A percentile compares a stretch with the other conserved stretches of the same genome.
phyloP scores from a whole-genome alignment of 495 filamentous ascomycete genomes.

The Aspergillus baeticus region DNA sequence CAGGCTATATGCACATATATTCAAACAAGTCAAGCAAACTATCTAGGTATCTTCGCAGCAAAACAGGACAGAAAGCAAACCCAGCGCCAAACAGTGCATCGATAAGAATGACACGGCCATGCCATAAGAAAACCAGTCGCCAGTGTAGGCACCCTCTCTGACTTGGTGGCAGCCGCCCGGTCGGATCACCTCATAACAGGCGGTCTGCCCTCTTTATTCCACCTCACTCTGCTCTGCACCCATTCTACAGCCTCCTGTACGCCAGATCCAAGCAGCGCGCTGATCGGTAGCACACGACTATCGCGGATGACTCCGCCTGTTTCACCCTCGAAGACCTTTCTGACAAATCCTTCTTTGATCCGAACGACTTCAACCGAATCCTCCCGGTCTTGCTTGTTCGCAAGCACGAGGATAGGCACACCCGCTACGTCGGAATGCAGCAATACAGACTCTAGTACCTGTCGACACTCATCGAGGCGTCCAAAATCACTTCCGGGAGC shows the following conservation, averaged over 20 bases:
- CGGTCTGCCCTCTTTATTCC: conserved; percentile 91
- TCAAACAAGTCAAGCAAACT: conserved; percentile 8
- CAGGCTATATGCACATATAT: neutral
- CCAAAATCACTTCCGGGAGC: conserved; percentile 56
- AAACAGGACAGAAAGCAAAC: neutral
- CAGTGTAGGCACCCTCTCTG: neutral
- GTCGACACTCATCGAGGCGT: conserved; percentile 80
- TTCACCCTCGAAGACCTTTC: conserved; percentile 92
- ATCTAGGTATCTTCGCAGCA: conserved; percentile 24
- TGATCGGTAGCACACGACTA: conserved; percentile 86
- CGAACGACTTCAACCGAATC: conserved; percentile 96
- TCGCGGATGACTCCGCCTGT: conserved; percentile 81
- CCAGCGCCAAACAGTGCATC: conserved; percentile 16
- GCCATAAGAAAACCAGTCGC: neutral
- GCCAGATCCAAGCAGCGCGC: conserved; percentile 85
- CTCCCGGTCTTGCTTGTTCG: conserved; percentile 97
- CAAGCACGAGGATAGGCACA: conserved; percentile 87
- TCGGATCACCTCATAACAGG: conserved; percentile 78
- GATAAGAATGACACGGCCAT: conserved; percentile 11
- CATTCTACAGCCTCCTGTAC: conserved; percentile 95
- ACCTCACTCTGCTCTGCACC: conserved; percentile 85
- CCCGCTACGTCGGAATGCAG: conserved; percentile 81
- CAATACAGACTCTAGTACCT: conserved; percentile 83
- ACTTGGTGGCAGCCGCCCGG: neutral
- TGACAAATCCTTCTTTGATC: conserved; percentile 93